These are phyloP conservation scores for Athelia sp. DNA, from an alignment of 1,284 basidiomycete species.

Conservation along the genomic window DNA sequence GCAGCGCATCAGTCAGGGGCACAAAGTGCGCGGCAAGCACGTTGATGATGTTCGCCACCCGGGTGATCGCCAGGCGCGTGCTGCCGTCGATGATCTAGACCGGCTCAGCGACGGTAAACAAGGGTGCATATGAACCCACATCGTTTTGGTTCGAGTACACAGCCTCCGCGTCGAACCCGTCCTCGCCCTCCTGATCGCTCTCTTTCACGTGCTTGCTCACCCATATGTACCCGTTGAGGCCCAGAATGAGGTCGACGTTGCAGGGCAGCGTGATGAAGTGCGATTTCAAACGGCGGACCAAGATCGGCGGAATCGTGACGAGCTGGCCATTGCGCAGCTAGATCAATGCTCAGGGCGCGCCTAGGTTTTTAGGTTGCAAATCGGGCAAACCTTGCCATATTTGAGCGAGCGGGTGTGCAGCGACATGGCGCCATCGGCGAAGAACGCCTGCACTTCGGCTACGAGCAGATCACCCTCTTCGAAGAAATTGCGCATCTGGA, in stretches of 20 bases:
- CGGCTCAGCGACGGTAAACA: slow-evolving; percentile 11
- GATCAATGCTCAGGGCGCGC: slow-evolving; percentile 6
- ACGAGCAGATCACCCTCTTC: slow-evolving; percentile 97
- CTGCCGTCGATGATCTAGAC: slow-evolving; percentile 71
- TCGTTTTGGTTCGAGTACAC: slow-evolving; percentile 95
- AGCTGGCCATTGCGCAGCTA: slow-evolving; percentile 93
- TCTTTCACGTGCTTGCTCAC: slow-evolving; percentile 80
- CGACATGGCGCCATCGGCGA: slow-evolving; percentile 91
- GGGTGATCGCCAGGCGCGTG: slow-evolving; percentile 76
- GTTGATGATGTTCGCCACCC: slow-evolving; percentile 77
- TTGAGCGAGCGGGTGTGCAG: slow-evolving; percentile 94
- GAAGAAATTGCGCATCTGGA: slow-evolving; percentile 99
- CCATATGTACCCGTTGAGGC: slow-evolving; percentile 97
- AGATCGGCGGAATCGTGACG: slow-evolving; percentile 74
- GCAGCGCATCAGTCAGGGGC: slow-evolving; percentile 72
- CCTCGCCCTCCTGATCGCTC: slow-evolving; percentile 69
- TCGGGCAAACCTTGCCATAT: slow-evolving; percentile 84
- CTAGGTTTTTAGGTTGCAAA: slow-evolving; percentile 3
- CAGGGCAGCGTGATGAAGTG: slow-evolving; percentile 91
- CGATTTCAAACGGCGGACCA: slow-evolving; percentile 90
- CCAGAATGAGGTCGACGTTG: slow-evolving; percentile 92
- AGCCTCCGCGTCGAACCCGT: slow-evolving; percentile 88
- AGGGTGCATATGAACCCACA: slow-evolving; percentile 45
- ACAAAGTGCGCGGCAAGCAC: slow-evolving; percentile 74
- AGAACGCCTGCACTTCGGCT: slow-evolving; percentile 96